Base-by-base conservation (phyloP, 2,329 filamentous ascomycete species). In the Epichloe uncinata region DNA sequence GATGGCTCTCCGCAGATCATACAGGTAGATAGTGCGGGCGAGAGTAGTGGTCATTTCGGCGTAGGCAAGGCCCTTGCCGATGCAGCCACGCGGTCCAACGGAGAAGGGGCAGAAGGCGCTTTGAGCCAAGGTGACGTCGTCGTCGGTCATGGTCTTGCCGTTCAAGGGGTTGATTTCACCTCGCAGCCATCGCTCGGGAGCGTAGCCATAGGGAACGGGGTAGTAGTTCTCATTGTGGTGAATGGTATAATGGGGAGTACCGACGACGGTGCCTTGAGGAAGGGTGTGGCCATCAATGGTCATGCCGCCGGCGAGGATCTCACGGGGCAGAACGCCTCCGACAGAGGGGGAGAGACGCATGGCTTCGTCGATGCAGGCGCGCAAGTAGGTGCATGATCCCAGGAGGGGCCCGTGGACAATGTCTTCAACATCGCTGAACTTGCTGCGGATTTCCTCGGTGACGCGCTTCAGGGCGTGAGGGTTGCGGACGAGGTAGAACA, bases 81-180 rank as follows among this genome's bases (percentile, higher is more conserved):
- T 85, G 60, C 84, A 88, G 2, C 82, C 82, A 11, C 84, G 69
- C 0, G 82, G 79, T 0, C 84, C 84, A 53, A 86, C 70, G 43
- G 77, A 81, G 58, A 88, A 88, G 2, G 87, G 84, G 54, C 82
- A 87, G 66, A 86, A 91, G 0, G 85, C 85, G 35, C 72, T 74
- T 47, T 83, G 76, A 2, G 84, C 82, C 5, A 69, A 60, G 3
- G 71, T 68, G 2, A 78, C 67, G 48, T 78, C 75, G 2, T 73
- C 70, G 51, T 75, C 73, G 5, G 67, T 73, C 1, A 73, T 71
- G 33, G 61, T 56, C 50, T 62, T 63, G 38, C 67, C 63, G 33
- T 54, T 62, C 30, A 61, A 52, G 42, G 57, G 63, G 60, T 63
- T 73, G 62, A 56, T 59, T 42, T 67, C 69, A 4, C 74, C 76